A percentile compares a stretch with the other conserved stretches of the same genome.
phyloP scores from a whole-genome alignment of 345 rosid genomes.

The Sonneratia alba region DNA sequence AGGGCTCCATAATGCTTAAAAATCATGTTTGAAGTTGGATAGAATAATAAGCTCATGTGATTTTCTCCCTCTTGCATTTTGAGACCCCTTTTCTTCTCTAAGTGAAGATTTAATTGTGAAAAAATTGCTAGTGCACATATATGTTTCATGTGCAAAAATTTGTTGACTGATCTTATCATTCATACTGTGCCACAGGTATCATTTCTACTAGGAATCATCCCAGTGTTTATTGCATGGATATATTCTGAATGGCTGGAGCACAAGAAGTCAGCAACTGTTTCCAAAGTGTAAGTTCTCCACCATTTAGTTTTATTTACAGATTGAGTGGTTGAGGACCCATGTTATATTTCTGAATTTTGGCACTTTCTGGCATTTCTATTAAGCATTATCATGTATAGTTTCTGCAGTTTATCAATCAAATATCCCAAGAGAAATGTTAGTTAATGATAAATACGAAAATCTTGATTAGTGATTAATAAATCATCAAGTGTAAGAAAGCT shows the following conservation, averaged over 20 bases:
- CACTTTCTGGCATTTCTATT: background rate
- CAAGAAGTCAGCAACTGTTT: conserved; percentile 42
- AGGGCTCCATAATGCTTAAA: no score
- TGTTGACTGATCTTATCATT: conserved; percentile 8
- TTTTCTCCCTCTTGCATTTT: no score
- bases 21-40: no score
- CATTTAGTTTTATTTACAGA: background rate
- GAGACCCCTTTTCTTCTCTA: background rate
- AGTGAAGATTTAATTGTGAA: background rate
- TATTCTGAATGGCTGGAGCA: conserved; percentile 75
- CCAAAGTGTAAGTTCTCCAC: conserved; percentile 64
- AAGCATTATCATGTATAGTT: background rate
- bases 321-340: no score
- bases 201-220: conserved; percentile 73
- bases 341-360: background rate
- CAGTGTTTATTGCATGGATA: conserved; percentile 77
- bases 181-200: conserved; percentile 53
- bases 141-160: background rate
- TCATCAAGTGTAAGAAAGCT: background rate
- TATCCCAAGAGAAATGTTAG: background rate
- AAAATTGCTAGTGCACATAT: background rate
- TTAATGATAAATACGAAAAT: background rate
- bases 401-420: background rate
- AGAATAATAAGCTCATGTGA: no score
- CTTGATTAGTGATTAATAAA: background rate